Evolutionary conservation across 495 filamentous ascomycete species (phyloP), one percentile per base, ranked within the genome.

Genomic region (Aspergillus nidulans): DNA sequence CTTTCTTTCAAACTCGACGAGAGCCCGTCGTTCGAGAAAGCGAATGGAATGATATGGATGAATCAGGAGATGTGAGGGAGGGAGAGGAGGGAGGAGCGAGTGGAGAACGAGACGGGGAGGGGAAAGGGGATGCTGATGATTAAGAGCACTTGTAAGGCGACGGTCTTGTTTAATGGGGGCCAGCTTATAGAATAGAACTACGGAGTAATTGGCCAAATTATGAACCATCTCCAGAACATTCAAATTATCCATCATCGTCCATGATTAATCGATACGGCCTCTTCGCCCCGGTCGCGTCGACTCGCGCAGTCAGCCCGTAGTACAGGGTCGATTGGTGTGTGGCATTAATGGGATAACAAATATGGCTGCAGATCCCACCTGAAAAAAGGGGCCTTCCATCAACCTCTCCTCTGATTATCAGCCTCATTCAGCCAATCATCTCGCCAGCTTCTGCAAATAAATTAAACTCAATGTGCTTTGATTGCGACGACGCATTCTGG

Each of bases 361-460:
- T 13, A 30, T 34, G 28, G 41, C 16, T 39, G 28, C 41, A 15
- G 18, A 19, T 46, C 16, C n/a, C 48, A 44, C 43, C 52, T 55
- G 42, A 47, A 55, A 55, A 54, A 55, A 41, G 52, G 52, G 52
- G 52, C 52, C 52, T 28, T 30, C 40, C 50, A 42, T 16, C 38
- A 10, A 42, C 49, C 42, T 9, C 10, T 52, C 34, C 36, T 39
- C 15, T 39, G 26, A 43, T 53, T 8, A 44, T 15, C 49, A 42
- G 38, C 40, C 40, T 43, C 18, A 24, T 7, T 6, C 19, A 16
- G 16, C 40, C 40, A 43, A 43, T 43, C 19, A 43, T 20, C 40
- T 4, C 6, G 9, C 9, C 40, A 19, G 9, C 9, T 20, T 23
- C 40, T 45, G 9, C 21, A 5, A 23, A 24, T 46, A 46, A 30